Base-by-base conservation (phyloP, 169 alveolate species). In the Babesia bovis region DNA sequence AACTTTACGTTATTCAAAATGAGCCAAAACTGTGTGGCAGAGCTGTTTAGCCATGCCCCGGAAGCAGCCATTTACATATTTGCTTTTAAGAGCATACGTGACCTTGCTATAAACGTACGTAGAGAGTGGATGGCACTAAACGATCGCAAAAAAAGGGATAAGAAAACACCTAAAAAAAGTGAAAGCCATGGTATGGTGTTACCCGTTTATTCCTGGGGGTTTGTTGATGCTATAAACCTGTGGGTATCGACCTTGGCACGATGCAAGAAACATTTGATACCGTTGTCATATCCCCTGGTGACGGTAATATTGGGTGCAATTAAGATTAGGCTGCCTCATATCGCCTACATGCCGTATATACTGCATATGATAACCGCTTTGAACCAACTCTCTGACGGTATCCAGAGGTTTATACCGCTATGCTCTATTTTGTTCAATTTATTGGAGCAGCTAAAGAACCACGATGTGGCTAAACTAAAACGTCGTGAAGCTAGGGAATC, bases 121-220 rank as follows among this genome's bases (percentile, higher is more conserved):
- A 33, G 81, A 9, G 82, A 66, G 53, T 76, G 85, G 85, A 3
- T 36, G 40, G 61, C 63, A 32, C 26, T 42, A 0, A 66, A 66
- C 10, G 55, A 75, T 35, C 28, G 44, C 23, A 49, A 73, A 47
- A 41, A 38, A 15, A 42, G 70, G 7, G 35, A 32, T 13, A 26
- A 42, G 52, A 40, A n/a, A 9, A 56, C 49, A 4, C 28, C 12
- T 10, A 38, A 51, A 28, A 36, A 12, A n/a, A 13, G 45, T 23
- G 38, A 44, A 17, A 70, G 70, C 33, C 70, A 51, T 41, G 28
- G 75, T 36, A 57, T 47, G 12, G 56, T 52, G 23, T 35, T 73
- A 21, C 53, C 74, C 9, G 84, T 76, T 9, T 76, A 65, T 57
- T 58, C 82, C 28, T 78, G 87, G 87, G 78, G 72, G 1, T 78